Conservation (phyloP, 169 alveolate genomes). For the Haemoproteus tartakovskyi region DNA sequence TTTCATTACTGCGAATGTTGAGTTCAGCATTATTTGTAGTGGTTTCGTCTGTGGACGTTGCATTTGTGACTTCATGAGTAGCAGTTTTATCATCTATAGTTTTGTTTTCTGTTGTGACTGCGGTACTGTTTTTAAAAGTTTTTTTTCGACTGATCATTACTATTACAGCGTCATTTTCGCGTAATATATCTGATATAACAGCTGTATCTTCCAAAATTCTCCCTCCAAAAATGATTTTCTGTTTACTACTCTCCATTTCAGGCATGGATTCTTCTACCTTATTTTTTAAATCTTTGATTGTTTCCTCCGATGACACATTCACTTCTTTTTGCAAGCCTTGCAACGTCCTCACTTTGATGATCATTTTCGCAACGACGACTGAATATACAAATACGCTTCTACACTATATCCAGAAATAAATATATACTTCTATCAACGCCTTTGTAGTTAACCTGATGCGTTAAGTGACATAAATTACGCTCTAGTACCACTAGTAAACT, state of each 20-base stretch:
- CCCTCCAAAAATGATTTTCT: conserved; percentile 79
- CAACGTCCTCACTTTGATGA: conserved; percentile 77
- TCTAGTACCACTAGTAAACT: too few relatives aligned
- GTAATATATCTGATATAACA: conserved; percentile 66
- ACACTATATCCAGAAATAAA: not conserved
- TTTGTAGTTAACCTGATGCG: too few relatives aligned
- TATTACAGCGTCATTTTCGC: conserved; percentile 80
- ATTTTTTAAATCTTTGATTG: conserved; percentile 72
- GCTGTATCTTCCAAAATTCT: conserved; percentile 74
- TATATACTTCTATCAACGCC: not conserved
- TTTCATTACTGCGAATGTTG: conserved; percentile 58
- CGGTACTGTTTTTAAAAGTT: too few relatives aligned
- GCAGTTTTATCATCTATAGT: conserved; percentile 42
- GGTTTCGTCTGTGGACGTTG: conserved; percentile 7
- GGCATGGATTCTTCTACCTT: conserved; percentile 69
- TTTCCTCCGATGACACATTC: conserved; percentile 72
- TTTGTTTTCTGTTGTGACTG: too few relatives aligned
- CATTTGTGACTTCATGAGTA: conserved; percentile 37
- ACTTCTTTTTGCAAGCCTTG: conserved; percentile 79
- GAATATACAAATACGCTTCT: not conserved
- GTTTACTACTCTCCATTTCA: conserved; percentile 74
- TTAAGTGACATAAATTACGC: too few relatives aligned
- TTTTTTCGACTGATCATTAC: conserved; percentile 75
- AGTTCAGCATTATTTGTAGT: conserved; percentile 38
- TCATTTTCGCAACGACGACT: conserved; percentile 57